A percentile compares a stretch with the other conserved stretches of the same genome.
Evolutionary conservation across 73 alveolate genomes (phyloP).

Genomic region (Paraurostyla sp.): DNA sequence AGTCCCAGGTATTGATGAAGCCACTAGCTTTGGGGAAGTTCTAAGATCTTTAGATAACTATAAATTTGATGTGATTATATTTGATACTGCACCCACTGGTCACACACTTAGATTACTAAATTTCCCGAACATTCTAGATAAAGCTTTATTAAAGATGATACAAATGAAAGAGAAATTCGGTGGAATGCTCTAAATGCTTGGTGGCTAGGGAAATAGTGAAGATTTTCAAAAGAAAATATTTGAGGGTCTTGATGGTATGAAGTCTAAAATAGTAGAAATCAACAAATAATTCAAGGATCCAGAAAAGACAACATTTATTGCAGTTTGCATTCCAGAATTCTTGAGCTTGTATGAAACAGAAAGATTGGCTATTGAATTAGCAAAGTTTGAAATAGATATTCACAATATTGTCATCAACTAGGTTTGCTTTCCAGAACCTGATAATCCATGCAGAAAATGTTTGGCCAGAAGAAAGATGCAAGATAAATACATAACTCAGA

Average conservation of each 20-base stretch:
- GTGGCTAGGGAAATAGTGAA: slow-evolving; percentile 80
- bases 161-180: slow-evolving; percentile 93
- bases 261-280: slow-evolving; percentile 91
- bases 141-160: slow-evolving; percentile 91
- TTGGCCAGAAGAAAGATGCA: slow-evolving; percentile 97
- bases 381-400: slow-evolving; percentile 96
- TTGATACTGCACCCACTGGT: slow-evolving; percentile 99
- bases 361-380: slow-evolving; percentile 96
- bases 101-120: slow-evolving; percentile 98
- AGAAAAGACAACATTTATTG: slow-evolving; percentile 96
- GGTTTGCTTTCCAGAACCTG: slow-evolving; percentile 94
- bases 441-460: slow-evolving; percentile 96
- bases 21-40: slow-evolving; percentile 95
- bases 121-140: slow-evolving; percentile 97
- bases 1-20: slow-evolving; percentile 99
- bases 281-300: slow-evolving; percentile 92
- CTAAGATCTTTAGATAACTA: slow-evolving; percentile 89
- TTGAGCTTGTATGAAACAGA: slow-evolving; percentile 98
- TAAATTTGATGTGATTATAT: slow-evolving; percentile 90
- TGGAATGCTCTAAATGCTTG: slow-evolving; percentile 79
- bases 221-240: slow-evolving; percentile 81
- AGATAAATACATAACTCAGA: slow-evolving; percentile 95
- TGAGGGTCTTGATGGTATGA: slow-evolving; percentile 90
- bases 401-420: slow-evolving; percentile 97
- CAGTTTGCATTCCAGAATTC: slow-evolving; percentile 99